Evolutionary conservation across 2,329 filamentous ascomycete genomes (phyloP).

Genomic region (Aspergillus glaucus): DNA sequence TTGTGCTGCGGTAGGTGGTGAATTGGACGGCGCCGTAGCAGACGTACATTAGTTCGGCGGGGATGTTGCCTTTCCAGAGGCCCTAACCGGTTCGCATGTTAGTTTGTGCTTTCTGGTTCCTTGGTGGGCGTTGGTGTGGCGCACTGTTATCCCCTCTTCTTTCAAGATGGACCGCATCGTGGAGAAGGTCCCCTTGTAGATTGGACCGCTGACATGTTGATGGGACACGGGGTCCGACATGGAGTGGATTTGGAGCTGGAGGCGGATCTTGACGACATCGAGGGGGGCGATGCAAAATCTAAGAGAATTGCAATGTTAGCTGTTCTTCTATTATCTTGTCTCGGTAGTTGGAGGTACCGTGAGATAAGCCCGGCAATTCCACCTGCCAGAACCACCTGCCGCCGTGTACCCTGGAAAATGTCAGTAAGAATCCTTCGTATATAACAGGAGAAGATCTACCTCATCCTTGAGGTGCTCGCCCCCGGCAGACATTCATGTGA

Average conservation of each 20-base stretch:
- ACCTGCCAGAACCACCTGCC: conserved; percentile 60
- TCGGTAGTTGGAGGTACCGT: conserved; percentile 47
- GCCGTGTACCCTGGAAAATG: conserved; percentile 53
- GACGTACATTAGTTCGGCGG: conserved; percentile 89
- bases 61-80: conserved; percentile 97
- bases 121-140: conserved; percentile 3
- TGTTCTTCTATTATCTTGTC: too few relatives aligned
- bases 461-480: conserved; percentile 64
- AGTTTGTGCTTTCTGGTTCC: not conserved
- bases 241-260: conserved; percentile 87
- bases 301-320: not conserved
- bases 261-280: conserved; percentile 95
- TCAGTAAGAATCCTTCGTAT: not conserved
- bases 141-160: conserved; percentile 70
- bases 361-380: conserved; percentile 78
- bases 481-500: conserved; percentile 58
- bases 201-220: conserved; percentile 38
- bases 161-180: conserved; percentile 71
- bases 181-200: conserved; percentile 66
- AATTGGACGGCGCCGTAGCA: conserved; percentile 88
- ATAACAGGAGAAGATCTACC: conserved; percentile 34
- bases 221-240: conserved; percentile 65
- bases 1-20: conserved; percentile 72
- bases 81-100: conserved; percentile 35
- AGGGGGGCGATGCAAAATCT: conserved; percentile 92